These are phyloP conservation scores for Trichoderma koningii DNA, from an alignment of 2,329 filamentous ascomycete genomes.

Conservation along the genomic window DNA sequence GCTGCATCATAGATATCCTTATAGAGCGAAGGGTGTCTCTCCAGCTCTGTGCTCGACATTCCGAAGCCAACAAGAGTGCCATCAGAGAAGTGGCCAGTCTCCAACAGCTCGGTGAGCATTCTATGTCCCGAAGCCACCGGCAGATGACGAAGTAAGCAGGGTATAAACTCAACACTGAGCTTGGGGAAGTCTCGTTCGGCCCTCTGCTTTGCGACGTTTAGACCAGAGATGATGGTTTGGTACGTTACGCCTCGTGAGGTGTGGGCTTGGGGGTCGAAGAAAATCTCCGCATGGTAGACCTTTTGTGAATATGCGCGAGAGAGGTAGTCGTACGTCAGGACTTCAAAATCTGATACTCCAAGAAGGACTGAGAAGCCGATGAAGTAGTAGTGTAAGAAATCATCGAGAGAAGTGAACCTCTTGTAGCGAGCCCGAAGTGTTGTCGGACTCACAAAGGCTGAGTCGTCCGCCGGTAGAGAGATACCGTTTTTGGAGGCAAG, in stretches of 20 bases:
- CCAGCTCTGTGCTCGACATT: constrained; percentile 65
- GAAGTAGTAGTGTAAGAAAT: constrained; percentile 80
- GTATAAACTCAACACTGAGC: constrained; percentile 66
- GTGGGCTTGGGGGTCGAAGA: constrained; percentile 81
- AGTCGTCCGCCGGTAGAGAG: constrained; percentile 58
- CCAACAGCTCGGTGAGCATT: constrained; percentile 37
- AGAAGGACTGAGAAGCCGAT: constrained; percentile 71
- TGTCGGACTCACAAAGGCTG: constrained; percentile 62
- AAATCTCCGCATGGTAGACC: constrained; percentile 73
- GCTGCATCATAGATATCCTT: constrained; percentile 56
- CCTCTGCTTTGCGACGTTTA: constrained; percentile 59
- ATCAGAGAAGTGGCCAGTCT: constrained; percentile 48
- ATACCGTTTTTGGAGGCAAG: constrained; percentile 69
- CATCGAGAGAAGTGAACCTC: constrained; percentile 69
- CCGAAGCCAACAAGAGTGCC: constrained; percentile 64
- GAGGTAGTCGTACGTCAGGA: constrained; percentile 73
- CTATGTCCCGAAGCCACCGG: constrained; percentile 59
- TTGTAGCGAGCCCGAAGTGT: constrained; percentile 65
- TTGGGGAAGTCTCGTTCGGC: constrained; percentile 62
- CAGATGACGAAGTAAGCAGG: constrained; percentile 72
- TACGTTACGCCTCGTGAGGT: constrained; percentile 63
- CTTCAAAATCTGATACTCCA: constrained; percentile 68
- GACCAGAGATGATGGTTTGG: constrained; percentile 64
- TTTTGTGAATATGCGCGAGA: constrained; percentile 62
- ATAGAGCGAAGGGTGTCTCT: constrained; percentile 62